Evolutionary conservation across 495 filamentous ascomycete species (phyloP), one percentile per base, ranked within the genome.

Genomic region (Trichoderma reesei): DNA sequence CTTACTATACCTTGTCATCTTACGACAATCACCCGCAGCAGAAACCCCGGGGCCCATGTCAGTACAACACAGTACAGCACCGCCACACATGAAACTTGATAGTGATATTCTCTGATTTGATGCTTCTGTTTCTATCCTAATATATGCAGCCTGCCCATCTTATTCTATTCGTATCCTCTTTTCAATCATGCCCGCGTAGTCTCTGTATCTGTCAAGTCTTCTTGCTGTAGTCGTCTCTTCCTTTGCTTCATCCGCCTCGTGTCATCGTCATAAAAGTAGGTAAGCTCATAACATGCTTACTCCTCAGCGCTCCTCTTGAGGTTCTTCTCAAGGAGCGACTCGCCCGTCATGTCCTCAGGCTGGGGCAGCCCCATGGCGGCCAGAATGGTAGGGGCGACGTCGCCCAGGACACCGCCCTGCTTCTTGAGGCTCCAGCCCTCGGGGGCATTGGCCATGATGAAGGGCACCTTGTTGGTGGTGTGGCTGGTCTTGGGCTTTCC

Each of bases 401-500:
- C 94, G 61, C 94, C 94, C 62, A 98, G 79, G 20, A 98, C 95
- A 72, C 92, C 94, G 18, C 31, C 61, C 60, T 70, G 72, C 41
- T 82, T 78, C 81, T 90, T 89, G 71, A 98, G 76, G 69, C 85
- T 90, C 88, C 87, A 97, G 68, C 89, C 88, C 69, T 87, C 82
- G 36, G 94, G 94, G 59, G 94, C 92, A 71, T 98, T 98, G 72
- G 90, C 92, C 92, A 98, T 94, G 70, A 98, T 83, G 78, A 98
- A 96, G 11, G 94, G 94, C 61, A 98, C 94, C 75, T 90, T 90
- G 82, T 98, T 98, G 62, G 88, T 92, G 33, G 94, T 98, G 81
- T 98, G 94, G 59, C 90, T 92, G 14, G 94, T 98, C 85, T 98
- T 98, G 56, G 94, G 94, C 71, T 89, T 93, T 71, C 91, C 90